These are phyloP conservation scores for Penicillium sp. DNA, from an alignment of 2,329 filamentous ascomycete genomes.

Conservation along the genomic window DNA sequence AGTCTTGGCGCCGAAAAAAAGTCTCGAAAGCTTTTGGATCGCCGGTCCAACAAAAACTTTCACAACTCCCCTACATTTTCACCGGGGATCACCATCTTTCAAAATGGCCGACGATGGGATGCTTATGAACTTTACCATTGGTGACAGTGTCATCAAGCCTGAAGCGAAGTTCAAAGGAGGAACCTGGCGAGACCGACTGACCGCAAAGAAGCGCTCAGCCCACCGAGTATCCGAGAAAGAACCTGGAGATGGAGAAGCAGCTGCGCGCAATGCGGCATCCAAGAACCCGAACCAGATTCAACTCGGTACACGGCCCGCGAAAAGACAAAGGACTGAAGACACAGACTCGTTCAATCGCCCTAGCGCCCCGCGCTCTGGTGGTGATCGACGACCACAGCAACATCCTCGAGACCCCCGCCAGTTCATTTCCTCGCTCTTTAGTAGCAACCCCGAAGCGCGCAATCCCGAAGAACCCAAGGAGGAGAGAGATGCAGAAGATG, in stretches of 20 bases:
- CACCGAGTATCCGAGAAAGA: constrained; percentile 22
- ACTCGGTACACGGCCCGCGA: constrained; percentile 35
- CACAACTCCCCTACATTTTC: neutral
- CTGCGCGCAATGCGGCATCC: constrained; percentile 16
- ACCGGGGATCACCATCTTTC: constrained; percentile 8
- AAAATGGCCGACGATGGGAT: constrained; percentile 92
- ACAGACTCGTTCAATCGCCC: constrained; percentile 27
- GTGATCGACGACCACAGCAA: constrained; percentile 21
- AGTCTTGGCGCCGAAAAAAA: constrained; percentile 27
- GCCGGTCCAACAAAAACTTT: constrained; percentile 8
- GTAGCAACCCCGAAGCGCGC: constrained; percentile 75
- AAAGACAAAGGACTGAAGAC: constrained; percentile 43
- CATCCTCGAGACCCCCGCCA: constrained; percentile 51
- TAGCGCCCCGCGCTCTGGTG: constrained; percentile 10
- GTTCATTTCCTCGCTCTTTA: constrained; percentile 88
- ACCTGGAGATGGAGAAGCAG: constrained; percentile 10
- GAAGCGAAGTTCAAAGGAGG: constrained; percentile 74
- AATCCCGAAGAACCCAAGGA: constrained; percentile 47
- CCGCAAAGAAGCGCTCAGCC: constrained; percentile 68
- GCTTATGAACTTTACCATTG: constrained; percentile 85
- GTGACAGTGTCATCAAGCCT: constrained; percentile 62
- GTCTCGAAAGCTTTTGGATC: constrained; percentile 20
- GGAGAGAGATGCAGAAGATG: constrained; percentile 45
- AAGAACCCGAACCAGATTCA: constrained; percentile 38
- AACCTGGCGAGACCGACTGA: constrained; percentile 85